Evolutionary conservation across 352 stramenopile genomes (phyloP), one percentile per base, ranked within the genome.

Genomic region (Phytophthora niederhauseri): DNA sequence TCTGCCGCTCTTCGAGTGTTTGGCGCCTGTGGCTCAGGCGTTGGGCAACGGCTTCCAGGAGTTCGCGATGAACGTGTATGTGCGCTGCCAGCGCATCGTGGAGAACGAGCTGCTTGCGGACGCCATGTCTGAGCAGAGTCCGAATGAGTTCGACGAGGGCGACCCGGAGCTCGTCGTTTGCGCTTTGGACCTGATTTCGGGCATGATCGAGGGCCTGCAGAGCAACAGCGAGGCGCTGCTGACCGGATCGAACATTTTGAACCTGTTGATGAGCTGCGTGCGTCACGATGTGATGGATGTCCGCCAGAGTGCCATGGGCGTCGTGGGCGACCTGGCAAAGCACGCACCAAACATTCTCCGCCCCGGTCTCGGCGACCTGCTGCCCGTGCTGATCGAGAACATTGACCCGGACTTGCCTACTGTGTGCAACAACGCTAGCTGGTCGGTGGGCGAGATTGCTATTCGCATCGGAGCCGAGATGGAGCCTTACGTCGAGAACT

Each of bases 371-470:
- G 77, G 73, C 15, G 81, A 94, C 38, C 81, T 96, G 43, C 55
- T 97, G 38, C 89, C 89, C 7, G 87, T 94, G 45, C 76, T 97
- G 14, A 94, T 97, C 57, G 75, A 93, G 53, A 97, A 93, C 72
- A 93, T 97, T 31, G 83, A 97, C 57, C 85, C 90, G 0, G 87
- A 97, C 57, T 79, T 91, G 62, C 87, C 90, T 41, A 96, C 87
- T 6, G 91, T 97, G 56, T 97, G 91, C 86, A 97, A 97, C 80
- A 97, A 97, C 70, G 91, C 91, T 46, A 97, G 90, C 64, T 97
- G 91, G 91, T 94, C 91, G 30, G 85, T 97, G 12, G 91, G 91
- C 11, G 91, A 97, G 72, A 95, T 97, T 61, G 89, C 91, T 7
- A 78, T 96, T 34, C 88, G 91, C 53, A 89, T 94, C 20, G 87